Conservation (phyloP, 805 yeast species). For the Suhomyces vadensis region DNA sequence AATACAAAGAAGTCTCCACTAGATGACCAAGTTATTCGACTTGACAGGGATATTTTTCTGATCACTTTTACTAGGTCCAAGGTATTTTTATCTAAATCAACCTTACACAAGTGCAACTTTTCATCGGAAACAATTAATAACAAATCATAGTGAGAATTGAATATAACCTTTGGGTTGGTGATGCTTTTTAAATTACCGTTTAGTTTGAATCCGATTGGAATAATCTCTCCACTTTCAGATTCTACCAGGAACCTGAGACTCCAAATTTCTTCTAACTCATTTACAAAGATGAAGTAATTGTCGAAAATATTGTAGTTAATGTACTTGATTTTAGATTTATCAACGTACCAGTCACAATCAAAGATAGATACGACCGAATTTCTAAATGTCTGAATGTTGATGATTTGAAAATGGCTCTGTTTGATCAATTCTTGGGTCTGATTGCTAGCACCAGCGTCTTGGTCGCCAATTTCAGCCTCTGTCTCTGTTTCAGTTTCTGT, state of each 20-base stretch:
- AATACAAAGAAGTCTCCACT: constrained; percentile 35
- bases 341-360: constrained; percentile 32
- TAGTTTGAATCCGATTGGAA: constrained; percentile 6
- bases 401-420: constrained; percentile 28
- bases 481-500: neutral
- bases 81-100: constrained; percentile 5
- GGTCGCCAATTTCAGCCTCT: neutral
- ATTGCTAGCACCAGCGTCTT: neutral
- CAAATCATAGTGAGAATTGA: constrained; percentile 27
- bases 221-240: constrained; percentile 1
- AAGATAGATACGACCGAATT: constrained; percentile 27
- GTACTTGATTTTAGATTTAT: constrained; percentile 16
- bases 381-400: constrained; percentile 33
- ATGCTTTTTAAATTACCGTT: neutral
- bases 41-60: neutral
- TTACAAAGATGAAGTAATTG: constrained; percentile 31
- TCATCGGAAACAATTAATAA: constrained; percentile 16
- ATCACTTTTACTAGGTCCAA: neutral
- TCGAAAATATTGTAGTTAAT: constrained; percentile 27
- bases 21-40: constrained; percentile 33
- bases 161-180: constrained; percentile 9
- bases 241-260: constrained; percentile 8
- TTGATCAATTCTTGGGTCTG: constrained; percentile 3
- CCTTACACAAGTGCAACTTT: constrained; percentile 10
- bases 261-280: constrained; percentile 29